These are phyloP conservation scores for Albizia julibrissin DNA, from an alignment of 306 rosid genomes.

Conservation along the genomic window DNA sequence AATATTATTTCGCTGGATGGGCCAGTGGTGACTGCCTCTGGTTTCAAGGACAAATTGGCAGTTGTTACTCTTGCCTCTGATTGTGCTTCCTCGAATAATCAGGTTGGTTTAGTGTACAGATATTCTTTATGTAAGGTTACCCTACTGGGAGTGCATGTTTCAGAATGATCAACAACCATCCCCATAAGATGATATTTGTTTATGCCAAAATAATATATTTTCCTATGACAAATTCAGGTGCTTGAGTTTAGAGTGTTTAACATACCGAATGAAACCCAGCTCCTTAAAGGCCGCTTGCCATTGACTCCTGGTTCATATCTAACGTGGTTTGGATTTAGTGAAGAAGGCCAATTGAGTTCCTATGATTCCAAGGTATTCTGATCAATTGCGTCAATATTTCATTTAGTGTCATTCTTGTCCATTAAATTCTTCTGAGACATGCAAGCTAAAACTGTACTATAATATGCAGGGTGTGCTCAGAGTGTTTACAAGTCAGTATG, in stretches of 20 bases:
- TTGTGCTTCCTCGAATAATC: constrained; percentile 72
- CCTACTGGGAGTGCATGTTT: constrained; percentile 19
- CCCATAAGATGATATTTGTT: constrained; percentile 6
- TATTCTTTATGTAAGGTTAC: not conserved
- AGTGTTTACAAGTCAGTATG: constrained; percentile 77
- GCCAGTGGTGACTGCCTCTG: constrained; percentile 92
- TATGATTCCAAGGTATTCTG: constrained; percentile 82
- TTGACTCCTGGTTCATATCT: constrained; percentile 84
- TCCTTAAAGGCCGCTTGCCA: constrained; percentile 69
- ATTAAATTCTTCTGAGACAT: constrained; percentile 20
- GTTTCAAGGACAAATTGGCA: constrained; percentile 82
- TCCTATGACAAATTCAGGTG: constrained; percentile 54
- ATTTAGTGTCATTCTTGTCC: constrained; percentile 5
- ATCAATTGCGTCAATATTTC: constrained; percentile 5
- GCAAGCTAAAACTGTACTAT: constrained; percentile 26
- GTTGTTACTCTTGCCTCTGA: constrained; percentile 81
- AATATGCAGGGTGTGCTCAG: constrained; percentile 76
- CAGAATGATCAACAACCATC: not conserved
- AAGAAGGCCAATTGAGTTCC: constrained; percentile 81
- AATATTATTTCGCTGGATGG: constrained; percentile 78
- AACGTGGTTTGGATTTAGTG: constrained; percentile 91
- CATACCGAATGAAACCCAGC: constrained; percentile 54
- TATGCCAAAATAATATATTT: constrained; percentile 26
- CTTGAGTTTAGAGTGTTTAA: constrained; percentile 72
- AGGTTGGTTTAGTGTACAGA: constrained; percentile 51